These are phyloP conservation scores for Shiraia sp. DNA, from an alignment of 2,329 filamentous ascomycete genomes.

Conservation along the genomic window DNA sequence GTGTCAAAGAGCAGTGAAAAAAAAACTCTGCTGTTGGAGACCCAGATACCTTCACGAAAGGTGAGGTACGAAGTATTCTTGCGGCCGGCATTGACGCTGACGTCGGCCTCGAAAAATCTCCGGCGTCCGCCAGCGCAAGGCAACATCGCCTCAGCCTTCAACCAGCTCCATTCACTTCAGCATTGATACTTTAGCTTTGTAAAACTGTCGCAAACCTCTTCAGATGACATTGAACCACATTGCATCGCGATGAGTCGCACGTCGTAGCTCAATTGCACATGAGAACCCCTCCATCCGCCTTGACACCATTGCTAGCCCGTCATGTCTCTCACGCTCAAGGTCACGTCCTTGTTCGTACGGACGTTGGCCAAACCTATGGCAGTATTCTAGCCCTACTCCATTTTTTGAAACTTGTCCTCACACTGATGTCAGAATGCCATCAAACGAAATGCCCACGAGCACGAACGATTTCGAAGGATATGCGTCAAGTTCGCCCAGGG, in stretches of 20 bases:
- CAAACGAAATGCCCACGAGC: conserved; percentile 69
- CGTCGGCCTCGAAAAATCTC: conserved; percentile 17
- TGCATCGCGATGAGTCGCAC: conserved; percentile 9
- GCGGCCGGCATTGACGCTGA: conserved; percentile 7
- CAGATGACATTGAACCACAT: background rate
- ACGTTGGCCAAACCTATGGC: conserved; percentile 71
- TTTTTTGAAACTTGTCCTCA: conserved; percentile 3
- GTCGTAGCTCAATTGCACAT: conserved; percentile 10
- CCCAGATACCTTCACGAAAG: background rate
- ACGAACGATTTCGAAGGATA: conserved; percentile 65
- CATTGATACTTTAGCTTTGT: background rate
- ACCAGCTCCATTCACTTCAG: conserved; percentile 1
- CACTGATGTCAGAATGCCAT: conserved; percentile 60
- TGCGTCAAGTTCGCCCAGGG: conserved; percentile 66
- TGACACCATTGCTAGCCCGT: conserved; percentile 15
- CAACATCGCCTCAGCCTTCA: conserved; percentile 20
- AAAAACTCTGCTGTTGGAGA: background rate
- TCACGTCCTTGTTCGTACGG: conserved; percentile 66
- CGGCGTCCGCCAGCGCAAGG: conserved; percentile 23
- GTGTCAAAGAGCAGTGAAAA: too few relatives aligned
- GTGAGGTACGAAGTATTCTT: too few relatives aligned
- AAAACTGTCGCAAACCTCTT: conserved; percentile 1
- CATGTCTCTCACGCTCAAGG: conserved; percentile 69
- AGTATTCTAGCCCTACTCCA: conserved; percentile 48
- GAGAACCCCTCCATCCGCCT: background rate